Evolutionary conservation across 805 yeast genomes (phyloP).

Genomic region (Schwanniomyces occidentalis): DNA sequence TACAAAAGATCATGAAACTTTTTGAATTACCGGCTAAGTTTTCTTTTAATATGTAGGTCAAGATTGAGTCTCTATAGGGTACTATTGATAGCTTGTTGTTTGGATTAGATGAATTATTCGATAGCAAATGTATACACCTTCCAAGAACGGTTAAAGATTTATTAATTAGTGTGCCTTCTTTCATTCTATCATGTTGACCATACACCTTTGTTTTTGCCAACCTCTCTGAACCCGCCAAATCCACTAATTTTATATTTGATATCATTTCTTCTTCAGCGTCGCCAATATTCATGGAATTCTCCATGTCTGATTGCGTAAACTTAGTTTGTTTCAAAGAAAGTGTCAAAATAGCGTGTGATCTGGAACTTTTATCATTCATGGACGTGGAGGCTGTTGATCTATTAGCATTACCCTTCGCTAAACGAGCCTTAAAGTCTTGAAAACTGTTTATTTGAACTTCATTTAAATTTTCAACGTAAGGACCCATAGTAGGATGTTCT

Average conservation of each 20-base stretch:
- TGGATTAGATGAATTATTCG: constrained; percentile 38
- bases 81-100: constrained; percentile 36
- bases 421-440: constrained; percentile 46
- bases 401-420: constrained; percentile 52
- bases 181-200: constrained; percentile 52
- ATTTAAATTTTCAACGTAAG: constrained; percentile 67
- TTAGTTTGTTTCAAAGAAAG: constrained; percentile 59
- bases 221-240: constrained; percentile 82
- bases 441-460: constrained; percentile 53
- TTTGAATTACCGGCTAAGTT: constrained; percentile 84
- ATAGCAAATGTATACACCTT: constrained; percentile 53
- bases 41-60: constrained; percentile 76
- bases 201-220: constrained; percentile 61
- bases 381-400: constrained; percentile 73
- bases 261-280: constrained; percentile 48
- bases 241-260: constrained; percentile 69
- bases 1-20: constrained; percentile 84
- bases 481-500: constrained; percentile 66
- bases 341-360: constrained; percentile 82
- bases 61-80: constrained; percentile 73
- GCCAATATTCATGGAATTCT: constrained; percentile 28
- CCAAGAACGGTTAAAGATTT: constrained; percentile 78
- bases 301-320: constrained; percentile 28
- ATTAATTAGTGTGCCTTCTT: constrained; percentile 78
- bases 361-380: constrained; percentile 69